Percentiles rank a stretch among this genome's conserved stretches.
These are phyloP conservation scores for Spiraea crenata DNA, from an alignment of 331 rosid genomes.

Conservation along the genomic window DNA sequence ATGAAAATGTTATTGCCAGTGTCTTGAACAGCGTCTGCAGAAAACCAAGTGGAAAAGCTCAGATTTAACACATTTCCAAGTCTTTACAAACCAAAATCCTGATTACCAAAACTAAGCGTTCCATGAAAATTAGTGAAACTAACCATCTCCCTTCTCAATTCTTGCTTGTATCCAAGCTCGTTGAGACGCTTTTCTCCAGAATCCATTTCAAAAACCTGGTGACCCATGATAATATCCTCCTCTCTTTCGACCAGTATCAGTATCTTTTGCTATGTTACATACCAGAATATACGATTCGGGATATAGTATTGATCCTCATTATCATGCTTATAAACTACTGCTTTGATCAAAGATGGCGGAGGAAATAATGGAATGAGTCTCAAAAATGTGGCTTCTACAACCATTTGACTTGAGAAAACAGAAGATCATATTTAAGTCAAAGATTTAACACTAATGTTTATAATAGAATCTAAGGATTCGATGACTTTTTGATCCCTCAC, in stretches of 20 bases:
- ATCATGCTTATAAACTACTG: not conserved
- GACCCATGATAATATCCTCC: constrained; percentile 7
- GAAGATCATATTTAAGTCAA: no score
- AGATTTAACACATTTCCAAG: not conserved
- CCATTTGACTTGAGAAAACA: not conserved
- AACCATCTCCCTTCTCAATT: constrained; percentile 41
- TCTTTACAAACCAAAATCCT: not conserved
- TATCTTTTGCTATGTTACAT: not conserved
- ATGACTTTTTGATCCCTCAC: not conserved
- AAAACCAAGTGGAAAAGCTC: not conserved
- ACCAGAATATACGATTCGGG: not conserved
- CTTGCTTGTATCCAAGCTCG: constrained; percentile 47
- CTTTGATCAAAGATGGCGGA: not conserved
- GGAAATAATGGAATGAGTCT: not conserved
- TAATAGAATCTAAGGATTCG: not conserved
- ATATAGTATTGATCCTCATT: not conserved
- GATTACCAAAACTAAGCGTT: not conserved
- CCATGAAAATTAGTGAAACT: not conserved
- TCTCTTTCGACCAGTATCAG: not conserved
- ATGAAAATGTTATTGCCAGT: constrained; percentile 30
- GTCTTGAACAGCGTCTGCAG: constrained; percentile 28
- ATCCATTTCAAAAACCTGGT: constrained; percentile 24
- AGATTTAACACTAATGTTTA: not conserved
- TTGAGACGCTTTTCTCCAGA: constrained; percentile 42
- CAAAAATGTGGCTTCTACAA: not conserved